These are phyloP conservation scores for Exidia glandulosa DNA, from an alignment of 768 basidiomycete species.

Conservation along the genomic window DNA sequence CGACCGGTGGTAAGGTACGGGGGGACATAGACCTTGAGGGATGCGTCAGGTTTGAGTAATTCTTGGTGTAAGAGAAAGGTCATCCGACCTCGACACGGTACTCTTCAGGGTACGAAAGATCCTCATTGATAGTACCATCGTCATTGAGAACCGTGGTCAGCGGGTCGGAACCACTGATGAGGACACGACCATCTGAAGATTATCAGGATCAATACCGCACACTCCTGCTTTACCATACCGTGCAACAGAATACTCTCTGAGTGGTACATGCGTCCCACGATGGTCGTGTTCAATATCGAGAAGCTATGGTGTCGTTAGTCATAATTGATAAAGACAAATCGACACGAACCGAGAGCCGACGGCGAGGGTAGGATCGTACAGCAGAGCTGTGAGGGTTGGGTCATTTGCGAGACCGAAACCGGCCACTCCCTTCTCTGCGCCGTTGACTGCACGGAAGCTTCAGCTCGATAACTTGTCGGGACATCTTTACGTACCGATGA, in stretches of 20 bases:
- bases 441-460: conserved; percentile 5
- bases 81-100: conserved; percentile 8
- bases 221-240: neutral
- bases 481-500: neutral
- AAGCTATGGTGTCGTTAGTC: conserved; percentile 35
- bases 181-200: conserved; percentile 9
- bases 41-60: neutral
- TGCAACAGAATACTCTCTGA: conserved; percentile 13
- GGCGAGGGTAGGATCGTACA: conserved; percentile 59
- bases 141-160: conserved; percentile 2
- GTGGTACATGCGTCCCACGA: conserved; percentile 13
- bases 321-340: neutral
- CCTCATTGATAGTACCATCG: conserved; percentile 2
- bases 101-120: conserved; percentile 11
- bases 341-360: conserved; percentile 16
- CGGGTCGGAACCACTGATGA: conserved; percentile 12
- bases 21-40: conserved; percentile 7
- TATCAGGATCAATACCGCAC: neutral
- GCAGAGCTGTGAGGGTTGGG: conserved; percentile 45
- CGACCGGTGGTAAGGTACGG: conserved; percentile 12
- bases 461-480: neutral
- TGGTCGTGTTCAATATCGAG: conserved; percentile 19
- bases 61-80: neutral
- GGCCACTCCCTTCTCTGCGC: conserved; percentile 10
- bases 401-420: conserved; percentile 12